Percentiles rank a stretch among this genome's conserved stretches.
These are phyloP conservation scores for Zoysia matrella DNA, from an alignment of 202 grass and related monocot species.

Conservation along the genomic window DNA sequence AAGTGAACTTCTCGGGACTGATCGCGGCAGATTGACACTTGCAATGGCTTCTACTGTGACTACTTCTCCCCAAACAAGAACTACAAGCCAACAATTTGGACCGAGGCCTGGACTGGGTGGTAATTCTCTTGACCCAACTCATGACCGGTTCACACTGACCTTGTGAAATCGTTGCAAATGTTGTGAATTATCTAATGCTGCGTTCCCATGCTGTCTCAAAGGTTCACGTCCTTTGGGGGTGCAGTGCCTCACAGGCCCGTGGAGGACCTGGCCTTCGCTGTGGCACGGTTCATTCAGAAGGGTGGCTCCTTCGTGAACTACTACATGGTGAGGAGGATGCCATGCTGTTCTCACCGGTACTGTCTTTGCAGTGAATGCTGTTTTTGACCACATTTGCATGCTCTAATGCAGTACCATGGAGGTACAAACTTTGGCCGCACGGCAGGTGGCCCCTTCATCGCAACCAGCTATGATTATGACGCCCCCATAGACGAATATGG, in stretches of 20 bases:
- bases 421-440: conserved; percentile 96
- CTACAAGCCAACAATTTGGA: conserved; percentile 91
- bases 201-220: conserved; percentile 5
- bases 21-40: conserved; percentile 75
- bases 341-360: conserved; percentile 16
- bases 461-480: conserved; percentile 97
- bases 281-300: conserved; percentile 38
- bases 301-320: conserved; percentile 96
- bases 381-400: conserved; percentile 53
- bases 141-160: neutral
- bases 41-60: conserved; percentile 36
- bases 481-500: conserved; percentile 98
- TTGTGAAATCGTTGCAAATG: neutral
- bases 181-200: neutral
- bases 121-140: conserved; percentile 43
- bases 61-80: conserved; percentile 75
- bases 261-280: conserved; percentile 82
- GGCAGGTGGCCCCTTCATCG: conserved; percentile 84
- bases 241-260: conserved; percentile 78
- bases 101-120: conserved; percentile 95
- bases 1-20: neutral
- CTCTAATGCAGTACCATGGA: conserved; percentile 79
- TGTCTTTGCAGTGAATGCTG: conserved; percentile 43
- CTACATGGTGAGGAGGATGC: conserved; percentile 73
- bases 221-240: conserved; percentile 89